Conservation (phyloP, 139 green algal species). For the Ettlia oleoabundans region DNA sequence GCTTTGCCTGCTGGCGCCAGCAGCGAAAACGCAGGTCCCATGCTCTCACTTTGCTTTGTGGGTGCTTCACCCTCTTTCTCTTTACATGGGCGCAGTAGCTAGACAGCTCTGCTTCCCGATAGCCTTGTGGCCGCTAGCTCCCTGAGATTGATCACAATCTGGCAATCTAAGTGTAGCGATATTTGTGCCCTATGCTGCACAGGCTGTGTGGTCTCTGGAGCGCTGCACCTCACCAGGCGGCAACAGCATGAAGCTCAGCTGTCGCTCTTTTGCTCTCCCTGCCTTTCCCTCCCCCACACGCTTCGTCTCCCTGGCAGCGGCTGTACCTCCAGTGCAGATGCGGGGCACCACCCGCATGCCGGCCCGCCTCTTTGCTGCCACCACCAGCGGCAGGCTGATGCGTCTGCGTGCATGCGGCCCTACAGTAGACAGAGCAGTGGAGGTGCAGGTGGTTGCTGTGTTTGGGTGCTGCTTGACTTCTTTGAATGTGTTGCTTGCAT, state of each 20-base stretch:
- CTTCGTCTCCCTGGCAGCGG: neutral
- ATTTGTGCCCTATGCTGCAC: neutral
- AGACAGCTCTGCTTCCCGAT: too few relatives aligned
- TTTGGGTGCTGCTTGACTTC: neutral
- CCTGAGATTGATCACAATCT: too few relatives aligned
- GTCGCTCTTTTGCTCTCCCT: neutral
- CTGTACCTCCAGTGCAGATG: neutral
- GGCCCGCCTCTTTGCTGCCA: neutral
- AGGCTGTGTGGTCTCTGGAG: slow-evolving; percentile 12
- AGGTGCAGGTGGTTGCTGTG: neutral
- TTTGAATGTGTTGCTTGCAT: neutral
- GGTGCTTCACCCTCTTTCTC: too few relatives aligned
- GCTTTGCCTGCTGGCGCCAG: too few relatives aligned
- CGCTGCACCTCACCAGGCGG: neutral
- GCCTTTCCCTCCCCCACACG: neutral
- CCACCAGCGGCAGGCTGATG: slow-evolving; percentile 5
- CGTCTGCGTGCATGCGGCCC: neutral
- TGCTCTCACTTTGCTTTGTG: too few relatives aligned
- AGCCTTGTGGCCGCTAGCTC: too few relatives aligned
- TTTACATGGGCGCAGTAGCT: too few relatives aligned
- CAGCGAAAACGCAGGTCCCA: too few relatives aligned
- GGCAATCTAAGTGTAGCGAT: too few relatives aligned
- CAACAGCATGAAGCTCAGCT: neutral
- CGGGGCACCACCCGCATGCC: neutral
- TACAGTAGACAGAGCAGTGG: neutral